Evolutionary conservation across 345 rosid species (phyloP).

Genomic region (Brassica incana): DNA sequence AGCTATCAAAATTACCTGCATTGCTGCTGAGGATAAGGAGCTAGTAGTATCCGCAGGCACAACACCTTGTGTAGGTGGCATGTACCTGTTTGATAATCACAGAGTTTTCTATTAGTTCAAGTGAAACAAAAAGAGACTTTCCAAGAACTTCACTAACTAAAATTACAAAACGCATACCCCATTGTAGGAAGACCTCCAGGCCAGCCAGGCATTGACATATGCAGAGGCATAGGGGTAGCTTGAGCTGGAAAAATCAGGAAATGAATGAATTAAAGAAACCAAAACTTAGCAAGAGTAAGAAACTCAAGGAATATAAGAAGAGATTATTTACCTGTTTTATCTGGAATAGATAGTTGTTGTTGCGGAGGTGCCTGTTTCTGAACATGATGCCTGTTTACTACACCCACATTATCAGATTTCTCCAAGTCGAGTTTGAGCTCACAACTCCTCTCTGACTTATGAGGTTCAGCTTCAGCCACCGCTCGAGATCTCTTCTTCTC

Average conservation of each 20-base stretch:
- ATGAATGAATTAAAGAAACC: background rate
- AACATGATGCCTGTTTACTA: constrained; percentile 40
- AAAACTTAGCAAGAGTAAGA: background rate
- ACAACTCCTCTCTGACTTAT: constrained; percentile 58
- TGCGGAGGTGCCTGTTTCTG: constrained; percentile 58
- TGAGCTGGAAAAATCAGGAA: constrained; percentile 54
- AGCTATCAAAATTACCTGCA: constrained; percentile 54
- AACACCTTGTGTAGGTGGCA: constrained; percentile 87
- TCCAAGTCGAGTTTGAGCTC: constrained; percentile 83
- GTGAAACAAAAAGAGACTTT: background rate
- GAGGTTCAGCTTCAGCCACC: constrained; percentile 50
- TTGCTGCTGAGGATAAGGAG: constrained; percentile 64
- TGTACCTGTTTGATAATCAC: constrained; percentile 55
- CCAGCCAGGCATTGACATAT: constrained; percentile 85
- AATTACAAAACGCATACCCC: constrained; percentile 57
- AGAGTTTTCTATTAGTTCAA: constrained; percentile 27
- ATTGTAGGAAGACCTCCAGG: constrained; percentile 92
- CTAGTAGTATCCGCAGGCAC: constrained; percentile 78
- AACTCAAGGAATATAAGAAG: background rate
- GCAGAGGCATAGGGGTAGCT: constrained; percentile 59
- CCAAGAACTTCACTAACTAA: background rate
- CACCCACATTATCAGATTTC: constrained; percentile 59
- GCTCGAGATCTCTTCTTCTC: constrained; percentile 49
- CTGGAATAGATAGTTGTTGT: constrained; percentile 39
- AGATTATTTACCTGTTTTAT: constrained; percentile 55